phyloP scores from a whole-genome alignment of 768 basidiomycete species.

The Cystofilobasidium macerans region DNA sequence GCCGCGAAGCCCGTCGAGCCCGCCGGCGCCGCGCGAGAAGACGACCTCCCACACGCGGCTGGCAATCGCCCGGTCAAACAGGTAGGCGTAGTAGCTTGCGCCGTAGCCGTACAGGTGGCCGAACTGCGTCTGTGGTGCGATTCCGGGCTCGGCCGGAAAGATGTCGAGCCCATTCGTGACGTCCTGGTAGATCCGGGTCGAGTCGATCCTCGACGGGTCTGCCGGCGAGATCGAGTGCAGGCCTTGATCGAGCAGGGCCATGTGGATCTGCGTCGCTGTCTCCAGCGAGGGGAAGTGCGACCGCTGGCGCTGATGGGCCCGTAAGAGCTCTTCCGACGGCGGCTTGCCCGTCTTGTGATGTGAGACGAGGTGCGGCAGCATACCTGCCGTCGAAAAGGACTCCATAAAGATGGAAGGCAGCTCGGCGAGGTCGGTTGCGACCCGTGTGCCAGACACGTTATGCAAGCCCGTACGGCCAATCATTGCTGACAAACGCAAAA shows the following conservation, averaged over 20 bases:
- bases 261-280: constrained; percentile 77
- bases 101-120: constrained; percentile 93
- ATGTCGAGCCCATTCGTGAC: constrained; percentile 50
- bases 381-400: constrained; percentile 68
- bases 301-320: constrained; percentile 33
- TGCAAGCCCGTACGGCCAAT: constrained; percentile 94
- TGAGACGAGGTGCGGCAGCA: constrained; percentile 56
- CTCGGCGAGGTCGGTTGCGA: constrained; percentile 96
- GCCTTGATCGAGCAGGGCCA: constrained; percentile 75
- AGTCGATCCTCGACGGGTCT: constrained; percentile 55
- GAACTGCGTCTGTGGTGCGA: constrained; percentile 91
- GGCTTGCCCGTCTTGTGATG: constrained; percentile 39
- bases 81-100: constrained; percentile 93
- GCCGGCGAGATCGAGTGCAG: constrained; percentile 63
- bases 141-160: constrained; percentile 70
- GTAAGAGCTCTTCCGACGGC: constrained; percentile 36
- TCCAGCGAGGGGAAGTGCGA: constrained; percentile 51
- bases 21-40: constrained; percentile 41
- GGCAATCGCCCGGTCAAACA: constrained; percentile 92
- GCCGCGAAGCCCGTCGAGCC: constrained; percentile 40
- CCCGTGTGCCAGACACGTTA: constrained; percentile 93
- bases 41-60: constrained; percentile 74
- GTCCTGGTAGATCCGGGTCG: constrained; percentile 56
- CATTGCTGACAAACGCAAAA: constrained; percentile 57
- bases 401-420: constrained; percentile 98